Evolutionary conservation across 371 early-diverging fungal genomes (phyloP).

Genomic region (Neoconidiobolus thromboides): DNA sequence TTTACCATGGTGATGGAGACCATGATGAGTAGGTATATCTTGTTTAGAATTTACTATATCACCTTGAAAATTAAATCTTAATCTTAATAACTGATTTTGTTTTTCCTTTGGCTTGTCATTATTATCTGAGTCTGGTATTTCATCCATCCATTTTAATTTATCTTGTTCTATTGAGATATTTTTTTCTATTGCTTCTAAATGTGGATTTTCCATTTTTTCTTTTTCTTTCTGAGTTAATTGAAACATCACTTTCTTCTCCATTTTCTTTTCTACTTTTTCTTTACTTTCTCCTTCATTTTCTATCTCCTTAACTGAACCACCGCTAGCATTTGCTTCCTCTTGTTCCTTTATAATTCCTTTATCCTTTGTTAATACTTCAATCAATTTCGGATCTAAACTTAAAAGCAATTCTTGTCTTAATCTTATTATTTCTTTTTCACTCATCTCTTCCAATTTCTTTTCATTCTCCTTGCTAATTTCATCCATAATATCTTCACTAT

Average conservation of each 20-base stretch:
- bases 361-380: not conserved
- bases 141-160: conserved; percentile 48
- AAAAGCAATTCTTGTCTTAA: not conserved
- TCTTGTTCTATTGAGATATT: conserved; percentile 24
- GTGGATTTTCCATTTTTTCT: conserved; percentile 7
- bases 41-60: not conserved
- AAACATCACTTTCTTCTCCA: too few species aligned
- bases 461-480: not conserved
- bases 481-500: not conserved
- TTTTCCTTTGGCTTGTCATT: conserved; percentile 6
- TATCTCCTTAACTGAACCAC: too few species aligned
- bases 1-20: conserved; percentile 78
- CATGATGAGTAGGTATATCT: conserved; percentile 36
- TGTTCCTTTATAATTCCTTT: too few species aligned
- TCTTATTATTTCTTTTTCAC: not conserved
- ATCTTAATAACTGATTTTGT: too few species aligned
- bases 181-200: too few species aligned
- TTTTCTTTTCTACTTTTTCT: too few species aligned
- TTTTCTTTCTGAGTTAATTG: not conserved
- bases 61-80: conserved; percentile 65
- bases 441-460: not conserved
- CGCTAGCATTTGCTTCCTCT: too few species aligned
- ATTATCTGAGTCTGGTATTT: conserved; percentile 11
- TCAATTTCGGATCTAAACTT: not conserved
- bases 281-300: too few species aligned